Conservation (phyloP, 768 basidiomycete genomes). For the Phallus indusiatus region DNA sequence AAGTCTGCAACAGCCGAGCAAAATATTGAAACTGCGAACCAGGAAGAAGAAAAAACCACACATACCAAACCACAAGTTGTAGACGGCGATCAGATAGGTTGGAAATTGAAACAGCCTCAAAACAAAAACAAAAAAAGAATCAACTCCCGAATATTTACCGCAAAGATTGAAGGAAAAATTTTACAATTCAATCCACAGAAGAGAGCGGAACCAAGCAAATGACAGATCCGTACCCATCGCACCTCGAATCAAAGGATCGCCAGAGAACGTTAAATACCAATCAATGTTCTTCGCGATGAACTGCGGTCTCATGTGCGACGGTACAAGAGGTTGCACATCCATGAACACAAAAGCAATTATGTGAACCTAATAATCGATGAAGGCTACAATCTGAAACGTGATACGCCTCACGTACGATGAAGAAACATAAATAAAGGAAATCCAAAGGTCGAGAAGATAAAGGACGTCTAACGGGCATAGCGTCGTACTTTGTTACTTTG, state of each 20-base stretch:
- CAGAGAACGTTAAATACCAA: conserved; percentile 47
- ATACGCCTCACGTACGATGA: conserved; percentile 35
- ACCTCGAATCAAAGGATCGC: conserved; percentile 58
- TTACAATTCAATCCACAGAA: conserved; percentile 53
- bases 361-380: conserved; percentile 37
- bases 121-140: neutral
- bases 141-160: neutral
- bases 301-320: conserved; percentile 38
- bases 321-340: conserved; percentile 59
- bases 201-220: conserved; percentile 45
- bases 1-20: no score
- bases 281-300: conserved; percentile 34
- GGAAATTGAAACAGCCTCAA: conserved; percentile 64
- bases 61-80: conserved; percentile 48
- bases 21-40: no score
- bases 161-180: conserved; percentile 14
- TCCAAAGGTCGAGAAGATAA: conserved; percentile 53
- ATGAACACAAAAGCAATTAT: conserved; percentile 58
- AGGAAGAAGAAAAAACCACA: neutral
- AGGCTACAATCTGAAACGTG: neutral
- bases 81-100: conserved; percentile 60
- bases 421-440: conserved; percentile 62
- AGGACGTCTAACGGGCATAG: conserved; percentile 19
- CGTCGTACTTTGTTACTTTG: no score
- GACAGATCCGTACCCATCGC: conserved; percentile 21